Evolutionary conservation across 2,329 filamentous ascomycete genomes (phyloP), one percentile per base, ranked within the genome.

Genomic region (Aspergillus vadensis): DNA sequence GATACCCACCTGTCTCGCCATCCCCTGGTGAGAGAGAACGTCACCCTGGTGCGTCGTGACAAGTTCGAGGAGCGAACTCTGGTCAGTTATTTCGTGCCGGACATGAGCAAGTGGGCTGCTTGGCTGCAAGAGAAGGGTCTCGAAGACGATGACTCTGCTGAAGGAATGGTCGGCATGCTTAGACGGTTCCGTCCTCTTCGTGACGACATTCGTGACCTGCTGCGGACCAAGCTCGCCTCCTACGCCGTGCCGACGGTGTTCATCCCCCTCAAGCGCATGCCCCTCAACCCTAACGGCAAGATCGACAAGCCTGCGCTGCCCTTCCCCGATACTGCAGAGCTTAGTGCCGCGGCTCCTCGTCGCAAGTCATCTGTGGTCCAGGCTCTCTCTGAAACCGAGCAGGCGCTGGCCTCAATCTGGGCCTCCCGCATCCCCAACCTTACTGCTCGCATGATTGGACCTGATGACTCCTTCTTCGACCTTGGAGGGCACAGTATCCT

Each of bases 11-110:
- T 97, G 50, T 90, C 87, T 57, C 84, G 87, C 48, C 86, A 91
- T 76, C 87, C 86, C 0, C 78, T 96, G 23, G 85, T 98, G 23
- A 85, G 91, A 43, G 94, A 98, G 66, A 92, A 90, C 76, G 88
- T 91, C 67, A 98, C 94, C 0, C 80, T 98, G 2, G 86, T 98
- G 4, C 86, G 91, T 74, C 86, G 91, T 76, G 89, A 96, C 77
- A 88, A 88, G 69, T 86, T 92, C 72, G 91, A 96, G 74, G 94
- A 97, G 74, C 89, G 87, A 15, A 94, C 85, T 0, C 81, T 98
- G 19, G 91, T 97, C 68, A 96, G 89, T 74, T 97, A 97, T 75
- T 86, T 97, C 62, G 92, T 97, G 3, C 92, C 93, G 9, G 90
- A 96, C 68, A 83, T 87, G 76, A 83, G 84, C 64, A 85, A 88